Evolutionary conservation across 2,329 filamentous ascomycete species (phyloP).

Genomic region (Scopulariopsis brevicaulis): DNA sequence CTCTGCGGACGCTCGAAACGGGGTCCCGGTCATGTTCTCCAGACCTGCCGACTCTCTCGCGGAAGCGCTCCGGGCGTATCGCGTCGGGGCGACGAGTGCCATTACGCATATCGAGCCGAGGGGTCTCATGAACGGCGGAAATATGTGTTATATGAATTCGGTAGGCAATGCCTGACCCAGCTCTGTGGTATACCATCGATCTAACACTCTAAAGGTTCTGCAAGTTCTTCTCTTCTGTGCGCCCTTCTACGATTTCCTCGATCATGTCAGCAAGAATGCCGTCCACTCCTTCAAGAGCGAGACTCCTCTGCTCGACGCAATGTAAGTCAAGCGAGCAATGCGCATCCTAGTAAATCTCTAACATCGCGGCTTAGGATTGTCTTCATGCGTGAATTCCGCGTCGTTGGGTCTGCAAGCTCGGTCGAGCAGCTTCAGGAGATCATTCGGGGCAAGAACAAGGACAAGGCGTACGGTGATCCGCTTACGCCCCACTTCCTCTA

Average conservation of each 20-base stretch:
- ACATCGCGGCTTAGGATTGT: constrained; percentile 55
- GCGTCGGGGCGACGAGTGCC: constrained; percentile 51
- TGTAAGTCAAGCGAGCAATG: constrained; percentile 43
- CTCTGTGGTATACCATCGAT: not conserved
- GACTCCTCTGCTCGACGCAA: constrained; percentile 84
- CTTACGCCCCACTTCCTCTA: constrained; percentile 95
- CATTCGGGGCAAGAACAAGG: constrained; percentile 72
- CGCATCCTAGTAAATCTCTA: not conserved
- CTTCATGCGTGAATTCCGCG: constrained; percentile 86
- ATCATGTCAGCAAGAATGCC: constrained; percentile 73
- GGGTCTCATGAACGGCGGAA: constrained; percentile 91
- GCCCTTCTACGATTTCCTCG: constrained; percentile 90
- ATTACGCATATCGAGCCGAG: constrained; percentile 82
- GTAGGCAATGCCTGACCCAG: constrained; percentile 39
- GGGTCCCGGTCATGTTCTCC: constrained; percentile 20
- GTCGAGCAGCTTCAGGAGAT: constrained; percentile 61
- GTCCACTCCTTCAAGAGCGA: constrained; percentile 90
- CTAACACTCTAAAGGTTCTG: constrained; percentile 56
- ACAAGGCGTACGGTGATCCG: constrained; percentile 80
- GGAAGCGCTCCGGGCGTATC: constrained; percentile 67
- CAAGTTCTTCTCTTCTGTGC: constrained; percentile 91
- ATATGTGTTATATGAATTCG: constrained; percentile 99
- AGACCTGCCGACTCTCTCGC: constrained; percentile 49
- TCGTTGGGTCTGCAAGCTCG: constrained; percentile 68
- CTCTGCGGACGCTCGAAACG: constrained; percentile 10